Percentiles rank a stretch among this genome's conserved stretches.
Evolutionary conservation across 2,329 filamentous ascomycete species (phyloP).

Genomic region (Penicillium sp.): DNA sequence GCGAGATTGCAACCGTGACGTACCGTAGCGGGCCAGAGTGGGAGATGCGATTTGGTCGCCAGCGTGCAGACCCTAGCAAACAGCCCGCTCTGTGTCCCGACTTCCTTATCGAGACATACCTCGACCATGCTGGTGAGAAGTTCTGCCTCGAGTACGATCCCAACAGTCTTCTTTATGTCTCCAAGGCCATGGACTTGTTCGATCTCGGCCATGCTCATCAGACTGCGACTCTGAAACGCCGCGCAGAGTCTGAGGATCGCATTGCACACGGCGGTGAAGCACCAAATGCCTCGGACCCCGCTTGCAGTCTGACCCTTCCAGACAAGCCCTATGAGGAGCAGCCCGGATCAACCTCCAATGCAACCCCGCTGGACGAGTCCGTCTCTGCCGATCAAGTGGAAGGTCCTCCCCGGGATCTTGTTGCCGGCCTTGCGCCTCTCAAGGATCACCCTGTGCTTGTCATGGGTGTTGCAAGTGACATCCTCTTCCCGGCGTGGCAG

Average conservation of each 20-base stretch:
- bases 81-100: slow-evolving; percentile 94
- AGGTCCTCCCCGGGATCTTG: slow-evolving; percentile 72
- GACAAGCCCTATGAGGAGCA: slow-evolving; percentile 85
- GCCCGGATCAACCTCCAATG: slow-evolving; percentile 52
- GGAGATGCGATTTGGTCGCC: slow-evolving; percentile 89
- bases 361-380: slow-evolving; percentile 34
- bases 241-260: slow-evolving; percentile 60
- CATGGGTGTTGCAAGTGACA: slow-evolving; percentile 92
- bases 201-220: slow-evolving; percentile 78
- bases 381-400: slow-evolving; percentile 24
- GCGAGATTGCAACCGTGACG: slow-evolving; percentile 96
- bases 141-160: slow-evolving; percentile 96
- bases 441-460: slow-evolving; percentile 80
- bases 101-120: slow-evolving; percentile 95
- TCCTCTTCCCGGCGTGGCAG: slow-evolving; percentile 96
- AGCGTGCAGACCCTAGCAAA: slow-evolving; percentile 79
- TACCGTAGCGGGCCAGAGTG: slow-evolving; percentile 96
- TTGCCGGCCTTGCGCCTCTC: slow-evolving; percentile 70
- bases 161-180: slow-evolving; percentile 93
- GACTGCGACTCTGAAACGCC: slow-evolving; percentile 59
- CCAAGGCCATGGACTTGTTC: slow-evolving; percentile 98
- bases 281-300: slow-evolving; percentile 43
- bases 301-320: slow-evolving; percentile 80
- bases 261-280: slow-evolving; percentile 51
- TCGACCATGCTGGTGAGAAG: slow-evolving; percentile 97